phyloP scores from a whole-genome alignment of 176 grass and related monocot genomes.

The Puya raimondii region DNA sequence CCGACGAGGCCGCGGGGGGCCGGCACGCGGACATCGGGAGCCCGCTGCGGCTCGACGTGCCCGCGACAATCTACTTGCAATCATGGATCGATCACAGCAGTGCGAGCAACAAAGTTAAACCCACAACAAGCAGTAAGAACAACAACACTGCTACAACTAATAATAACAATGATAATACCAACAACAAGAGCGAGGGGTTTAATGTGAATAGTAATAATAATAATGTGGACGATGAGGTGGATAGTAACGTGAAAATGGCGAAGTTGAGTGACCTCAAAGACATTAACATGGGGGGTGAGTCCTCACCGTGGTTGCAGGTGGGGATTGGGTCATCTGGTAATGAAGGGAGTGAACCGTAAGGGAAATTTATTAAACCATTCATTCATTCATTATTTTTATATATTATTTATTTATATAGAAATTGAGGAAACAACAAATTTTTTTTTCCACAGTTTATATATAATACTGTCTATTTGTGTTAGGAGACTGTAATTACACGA shows the following conservation, averaged over 20 bases:
- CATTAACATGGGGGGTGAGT: constrained; percentile 41
- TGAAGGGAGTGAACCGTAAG: constrained; percentile 14
- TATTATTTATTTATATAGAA: constrained; percentile 7
- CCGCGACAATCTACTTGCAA: constrained; percentile 20
- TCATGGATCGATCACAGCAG: constrained; percentile 8
- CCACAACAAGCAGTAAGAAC: constrained; percentile 12
- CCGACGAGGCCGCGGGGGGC: constrained; percentile 14
- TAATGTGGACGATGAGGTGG: constrained; percentile 47
- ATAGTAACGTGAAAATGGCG: constrained; percentile 45
- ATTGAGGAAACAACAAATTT: background rate
- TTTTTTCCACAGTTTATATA: background rate
- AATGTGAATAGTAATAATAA: background rate
- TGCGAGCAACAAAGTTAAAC: constrained; percentile 19
- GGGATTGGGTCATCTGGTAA: constrained; percentile 49
- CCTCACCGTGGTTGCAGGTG: constrained; percentile 63
- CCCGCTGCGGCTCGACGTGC: constrained; percentile 21
- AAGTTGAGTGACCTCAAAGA: constrained; percentile 60
- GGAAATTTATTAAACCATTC: constrained; percentile 2
- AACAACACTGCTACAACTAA: background rate
- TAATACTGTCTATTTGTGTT: background rate
- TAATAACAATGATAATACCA: background rate
- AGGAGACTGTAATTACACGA: constrained; percentile 3
- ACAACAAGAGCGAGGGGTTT: background rate
- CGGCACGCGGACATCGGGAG: constrained; percentile 9
- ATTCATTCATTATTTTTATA: background rate